phyloP scores from a whole-genome alignment of 441 rosid species.

The Iberis amara region DNA sequence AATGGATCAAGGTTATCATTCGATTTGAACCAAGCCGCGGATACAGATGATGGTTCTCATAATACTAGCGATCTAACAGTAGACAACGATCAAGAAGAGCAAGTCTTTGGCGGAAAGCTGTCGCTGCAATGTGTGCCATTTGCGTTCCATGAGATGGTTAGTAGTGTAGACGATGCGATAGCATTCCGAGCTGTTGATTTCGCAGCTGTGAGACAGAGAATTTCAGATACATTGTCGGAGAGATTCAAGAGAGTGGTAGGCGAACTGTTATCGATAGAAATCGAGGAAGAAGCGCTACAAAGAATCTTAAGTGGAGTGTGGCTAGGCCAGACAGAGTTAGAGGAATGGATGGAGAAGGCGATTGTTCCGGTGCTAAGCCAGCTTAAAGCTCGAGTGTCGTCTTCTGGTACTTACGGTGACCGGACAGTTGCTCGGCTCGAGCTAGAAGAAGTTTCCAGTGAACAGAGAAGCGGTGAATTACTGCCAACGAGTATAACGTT shows the following conservation, averaged over 20 bases:
- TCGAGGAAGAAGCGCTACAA: slow-evolving; percentile 61
- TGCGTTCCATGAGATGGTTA: slow-evolving; percentile 48
- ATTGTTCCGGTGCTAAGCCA: slow-evolving; percentile 63
- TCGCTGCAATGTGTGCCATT: slow-evolving; percentile 59
- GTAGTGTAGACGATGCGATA: slow-evolving; percentile 50
- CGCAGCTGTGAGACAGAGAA: slow-evolving; percentile 37
- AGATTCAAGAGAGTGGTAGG: slow-evolving; percentile 40
- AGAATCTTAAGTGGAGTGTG: slow-evolving; percentile 67
- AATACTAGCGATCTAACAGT: slow-evolving; percentile 81
- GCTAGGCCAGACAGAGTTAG: slow-evolving; percentile 54
- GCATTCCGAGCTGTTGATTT: slow-evolving; percentile 69
- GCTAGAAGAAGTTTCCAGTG: slow-evolving; percentile 36
- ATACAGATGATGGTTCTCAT: slow-evolving; percentile 60
- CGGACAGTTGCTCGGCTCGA: slow-evolving; percentile 46
- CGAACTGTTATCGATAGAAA: slow-evolving; percentile 37
- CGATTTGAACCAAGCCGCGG: slow-evolving; percentile 76
- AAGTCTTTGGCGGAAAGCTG: slow-evolving; percentile 37
- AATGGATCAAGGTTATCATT: slow-evolving; percentile 40
- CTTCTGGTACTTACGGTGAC: slow-evolving; percentile 19
- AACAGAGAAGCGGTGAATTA: slow-evolving; percentile 41
- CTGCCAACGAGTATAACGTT: slow-evolving; percentile 57
- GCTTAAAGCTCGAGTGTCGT: slow-evolving; percentile 50
- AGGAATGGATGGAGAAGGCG: slow-evolving; percentile 67
- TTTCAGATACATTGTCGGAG: slow-evolving; percentile 41
- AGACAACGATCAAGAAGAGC: slow-evolving; percentile 69